phyloP scores from a whole-genome alignment of 306 rosid genomes.

The Acacia melanoxylon region DNA sequence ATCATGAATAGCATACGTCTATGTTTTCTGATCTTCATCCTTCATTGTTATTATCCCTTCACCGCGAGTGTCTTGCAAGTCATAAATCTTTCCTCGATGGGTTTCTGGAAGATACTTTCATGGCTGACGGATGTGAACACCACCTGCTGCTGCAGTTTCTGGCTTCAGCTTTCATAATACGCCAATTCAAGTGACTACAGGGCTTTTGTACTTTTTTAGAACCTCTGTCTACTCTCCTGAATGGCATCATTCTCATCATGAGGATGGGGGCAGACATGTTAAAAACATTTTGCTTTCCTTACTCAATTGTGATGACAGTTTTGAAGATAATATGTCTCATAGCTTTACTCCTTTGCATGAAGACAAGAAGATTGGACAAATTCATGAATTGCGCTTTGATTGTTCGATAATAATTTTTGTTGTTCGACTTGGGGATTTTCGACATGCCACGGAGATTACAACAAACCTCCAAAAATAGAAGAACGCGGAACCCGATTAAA shows the following conservation, averaged over 20 bases:
- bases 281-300: constrained; percentile 76
- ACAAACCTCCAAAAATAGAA: too few relatives aligned
- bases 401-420: too few relatives aligned
- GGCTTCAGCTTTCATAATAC: constrained; percentile 60
- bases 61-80: too few relatives aligned
- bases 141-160: constrained; percentile 58
- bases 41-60: too few relatives aligned
- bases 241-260: constrained; percentile 67
- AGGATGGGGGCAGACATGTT: constrained; percentile 70
- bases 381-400: constrained; percentile 85
- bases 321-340: constrained; percentile 71
- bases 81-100: too few relatives aligned
- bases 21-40: too few relatives aligned
- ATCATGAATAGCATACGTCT: too few relatives aligned
- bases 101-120: too few relatives aligned
- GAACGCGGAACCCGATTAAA: too few relatives aligned
- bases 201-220: constrained; percentile 72
- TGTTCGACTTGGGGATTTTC: too few relatives aligned
- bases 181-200: constrained; percentile 83
- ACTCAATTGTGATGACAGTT: constrained; percentile 66
- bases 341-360: constrained; percentile 53
- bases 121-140: constrained; percentile 87
- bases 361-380: constrained; percentile 68
- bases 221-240: constrained; percentile 74
- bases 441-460: too few relatives aligned